phyloP scores from a whole-genome alignment of 2,329 filamentous ascomycete genomes.

The Pseudocercospora eumusae region DNA sequence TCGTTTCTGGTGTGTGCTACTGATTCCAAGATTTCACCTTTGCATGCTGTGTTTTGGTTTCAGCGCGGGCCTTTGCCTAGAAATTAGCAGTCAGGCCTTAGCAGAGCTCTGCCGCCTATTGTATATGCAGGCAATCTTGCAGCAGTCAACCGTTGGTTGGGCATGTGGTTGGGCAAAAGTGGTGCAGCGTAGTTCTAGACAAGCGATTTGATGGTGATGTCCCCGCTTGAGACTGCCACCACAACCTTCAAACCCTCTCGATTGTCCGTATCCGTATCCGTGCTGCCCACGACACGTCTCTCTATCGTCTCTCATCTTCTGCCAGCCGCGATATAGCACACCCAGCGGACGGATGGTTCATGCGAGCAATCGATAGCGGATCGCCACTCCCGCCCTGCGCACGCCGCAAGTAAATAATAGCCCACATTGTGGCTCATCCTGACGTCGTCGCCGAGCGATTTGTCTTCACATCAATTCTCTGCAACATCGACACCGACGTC shows the following conservation, averaged over 20 bases:
- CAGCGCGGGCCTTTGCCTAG: not conserved
- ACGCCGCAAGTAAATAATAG: slow-evolving; percentile 7
- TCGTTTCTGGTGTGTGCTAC: slow-evolving; percentile 15
- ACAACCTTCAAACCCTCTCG: slow-evolving; percentile 1
- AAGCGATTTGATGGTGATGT: not conserved
- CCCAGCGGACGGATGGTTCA: slow-evolving; percentile 10
- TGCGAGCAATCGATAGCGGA: slow-evolving; percentile 9
- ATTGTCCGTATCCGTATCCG: slow-evolving; percentile 1
- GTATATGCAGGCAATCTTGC: slow-evolving; percentile 10
- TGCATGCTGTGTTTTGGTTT: slow-evolving; percentile 8
- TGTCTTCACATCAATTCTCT: slow-evolving; percentile 5
- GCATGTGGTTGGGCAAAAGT: not conserved
- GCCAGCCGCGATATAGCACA: not conserved
- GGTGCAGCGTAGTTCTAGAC: not conserved
- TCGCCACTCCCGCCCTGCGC: slow-evolving; percentile 12
- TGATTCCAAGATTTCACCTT: slow-evolving; percentile 7
- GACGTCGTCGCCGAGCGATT: slow-evolving; percentile 13
- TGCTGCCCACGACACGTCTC: slow-evolving; percentile 1
- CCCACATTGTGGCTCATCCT: slow-evolving; percentile 11
- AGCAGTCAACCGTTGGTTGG: not conserved
- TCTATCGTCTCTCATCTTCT: not conserved
- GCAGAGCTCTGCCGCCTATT: slow-evolving; percentile 8
- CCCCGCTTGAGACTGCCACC: slow-evolving; percentile 6
- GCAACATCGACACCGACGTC: slow-evolving; percentile 7
- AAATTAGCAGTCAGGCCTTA: slow-evolving; percentile 1